Evolutionary conservation across 768 basidiomycete genomes (phyloP).

Genomic region (Austroboletus festivus): DNA sequence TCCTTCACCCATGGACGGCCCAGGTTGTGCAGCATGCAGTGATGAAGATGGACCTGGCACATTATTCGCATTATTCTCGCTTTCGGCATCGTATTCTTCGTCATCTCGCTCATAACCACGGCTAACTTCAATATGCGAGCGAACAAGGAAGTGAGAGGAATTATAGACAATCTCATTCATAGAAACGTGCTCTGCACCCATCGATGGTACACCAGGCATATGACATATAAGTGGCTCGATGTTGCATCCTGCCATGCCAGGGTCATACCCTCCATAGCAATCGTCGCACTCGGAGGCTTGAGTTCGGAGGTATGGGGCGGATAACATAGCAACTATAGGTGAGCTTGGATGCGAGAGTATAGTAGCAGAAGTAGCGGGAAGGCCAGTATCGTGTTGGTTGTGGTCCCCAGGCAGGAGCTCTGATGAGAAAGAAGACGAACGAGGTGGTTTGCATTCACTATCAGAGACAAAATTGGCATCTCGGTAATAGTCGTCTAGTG

Average conservation of each 20-base stretch:
- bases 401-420: constrained; percentile 2
- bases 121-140: neutral
- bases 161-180: neutral
- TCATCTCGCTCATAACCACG: constrained; percentile 22
- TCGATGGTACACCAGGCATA: constrained; percentile 11
- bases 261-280: constrained; percentile 16
- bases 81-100: constrained; percentile 11
- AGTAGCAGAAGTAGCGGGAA: neutral
- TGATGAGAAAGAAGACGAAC: neutral
- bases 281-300: too few relatives aligned
- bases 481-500: constrained; percentile 4
- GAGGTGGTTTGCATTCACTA: neutral
- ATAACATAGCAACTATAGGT: neutral
- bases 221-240: neutral
- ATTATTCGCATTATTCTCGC: neutral
- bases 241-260: constrained; percentile 24
- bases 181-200: neutral
- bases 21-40: too few relatives aligned
- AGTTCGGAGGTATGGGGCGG: neutral
- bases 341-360: neutral
- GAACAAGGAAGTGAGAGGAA: neutral
- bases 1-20: neutral
- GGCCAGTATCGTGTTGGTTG: constrained; percentile 1
- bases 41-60: too few relatives aligned
- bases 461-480: constrained; percentile 5